phyloP scores from a whole-genome alignment of 345 rosid genomes.

The Syzygium aromaticum region DNA sequence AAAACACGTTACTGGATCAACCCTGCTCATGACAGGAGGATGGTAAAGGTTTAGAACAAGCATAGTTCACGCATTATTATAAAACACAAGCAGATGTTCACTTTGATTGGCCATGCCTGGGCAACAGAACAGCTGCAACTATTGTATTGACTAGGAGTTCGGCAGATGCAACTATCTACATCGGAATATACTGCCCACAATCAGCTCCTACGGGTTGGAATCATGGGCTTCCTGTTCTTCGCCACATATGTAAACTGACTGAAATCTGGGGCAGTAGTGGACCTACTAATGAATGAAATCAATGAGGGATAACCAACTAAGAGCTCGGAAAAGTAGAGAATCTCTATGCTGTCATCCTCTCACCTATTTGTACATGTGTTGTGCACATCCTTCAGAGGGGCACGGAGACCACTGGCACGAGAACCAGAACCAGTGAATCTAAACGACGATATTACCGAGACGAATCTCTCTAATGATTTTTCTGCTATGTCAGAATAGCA shows the following conservation, averaged over 20 bases:
- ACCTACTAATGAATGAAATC: conserved; percentile 21
- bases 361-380: conserved; percentile 46
- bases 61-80: neutral
- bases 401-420: conserved; percentile 92
- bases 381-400: conserved; percentile 66
- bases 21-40: neutral
- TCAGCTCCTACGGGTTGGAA: conserved; percentile 25
- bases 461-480: conserved; percentile 72
- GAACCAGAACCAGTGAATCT: conserved; percentile 55
- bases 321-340: neutral
- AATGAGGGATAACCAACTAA: neutral
- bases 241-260: conserved; percentile 56
- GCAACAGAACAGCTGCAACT: neutral
- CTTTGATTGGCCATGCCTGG: neutral
- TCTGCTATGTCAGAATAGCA: conserved; percentile 71
- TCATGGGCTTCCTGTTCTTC: conserved; percentile 15
- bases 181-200: neutral
- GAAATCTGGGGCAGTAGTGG: conserved; percentile 34
- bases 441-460: conserved; percentile 64
- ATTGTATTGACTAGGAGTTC: neutral
- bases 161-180: neutral
- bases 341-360: neutral
- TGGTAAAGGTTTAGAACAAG: neutral
- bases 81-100: neutral
- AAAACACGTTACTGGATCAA: neutral